Conservation (phyloP, 306 rosid species). For the Lithocarpus polystachyus region DNA sequence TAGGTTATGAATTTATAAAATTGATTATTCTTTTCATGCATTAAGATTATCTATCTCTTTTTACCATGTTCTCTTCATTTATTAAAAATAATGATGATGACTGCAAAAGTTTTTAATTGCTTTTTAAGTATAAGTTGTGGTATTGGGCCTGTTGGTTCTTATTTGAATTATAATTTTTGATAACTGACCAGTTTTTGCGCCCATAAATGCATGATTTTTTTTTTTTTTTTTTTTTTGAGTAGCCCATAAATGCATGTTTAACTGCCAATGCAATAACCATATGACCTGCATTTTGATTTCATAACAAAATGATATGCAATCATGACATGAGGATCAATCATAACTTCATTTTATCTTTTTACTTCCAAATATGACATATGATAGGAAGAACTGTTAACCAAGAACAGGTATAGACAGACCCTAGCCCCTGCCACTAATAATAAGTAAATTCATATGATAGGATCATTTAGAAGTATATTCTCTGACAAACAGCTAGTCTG, state of each 20-base stretch:
- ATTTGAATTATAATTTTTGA: neutral
- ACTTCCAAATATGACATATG: no score
- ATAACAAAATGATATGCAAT: neutral
- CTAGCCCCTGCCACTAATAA: neutral
- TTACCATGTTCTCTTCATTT: neutral
- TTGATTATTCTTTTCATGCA: slow-evolving; percentile 10
- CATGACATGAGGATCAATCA: neutral
- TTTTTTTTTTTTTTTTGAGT: no score
- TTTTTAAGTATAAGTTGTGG: neutral
- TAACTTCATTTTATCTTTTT: neutral
- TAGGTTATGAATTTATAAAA: slow-evolving; percentile 19
- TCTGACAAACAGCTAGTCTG: neutral
- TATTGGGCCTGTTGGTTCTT: neutral
- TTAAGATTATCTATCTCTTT: neutral
- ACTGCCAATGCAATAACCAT: neutral
- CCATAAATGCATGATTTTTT: neutral
- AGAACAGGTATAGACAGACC: neutral
- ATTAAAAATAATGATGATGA: no score
- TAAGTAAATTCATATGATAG: neutral
- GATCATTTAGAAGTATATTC: neutral
- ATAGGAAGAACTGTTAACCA: neutral
- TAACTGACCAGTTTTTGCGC: neutral
- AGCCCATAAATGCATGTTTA: neutral
- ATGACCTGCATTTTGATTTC: neutral
- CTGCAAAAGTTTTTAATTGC: neutral